These are phyloP conservation scores for Agrocybe chaxingu DNA, from an alignment of 768 basidiomycete genomes.

Conservation along the genomic window DNA sequence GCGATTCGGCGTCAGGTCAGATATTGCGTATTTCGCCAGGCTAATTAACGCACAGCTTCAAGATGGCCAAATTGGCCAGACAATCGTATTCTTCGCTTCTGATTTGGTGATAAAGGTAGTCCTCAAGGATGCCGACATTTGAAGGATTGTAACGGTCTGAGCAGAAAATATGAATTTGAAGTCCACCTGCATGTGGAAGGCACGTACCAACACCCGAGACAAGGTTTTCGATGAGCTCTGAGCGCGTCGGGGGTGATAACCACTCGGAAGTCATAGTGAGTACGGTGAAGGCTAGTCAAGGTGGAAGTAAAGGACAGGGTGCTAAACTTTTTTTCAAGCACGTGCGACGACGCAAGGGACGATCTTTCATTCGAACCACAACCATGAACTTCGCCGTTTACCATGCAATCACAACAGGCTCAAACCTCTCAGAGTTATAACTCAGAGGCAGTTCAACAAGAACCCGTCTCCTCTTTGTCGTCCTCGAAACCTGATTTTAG, in stretches of 20 bases:
- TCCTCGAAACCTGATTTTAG: slow-evolving; percentile 48
- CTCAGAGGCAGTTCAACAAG: slow-evolving; percentile 1
- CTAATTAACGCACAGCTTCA: slow-evolving; percentile 69
- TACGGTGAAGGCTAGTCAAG: slow-evolving; percentile 1
- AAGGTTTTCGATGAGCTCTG: slow-evolving; percentile 86
- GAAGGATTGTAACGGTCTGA: slow-evolving; percentile 96
- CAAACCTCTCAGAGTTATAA: neutral
- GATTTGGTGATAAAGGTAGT: slow-evolving; percentile 95
- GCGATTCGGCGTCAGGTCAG: neutral
- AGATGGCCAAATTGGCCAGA: slow-evolving; percentile 90
- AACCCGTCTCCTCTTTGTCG: slow-evolving; percentile 4
- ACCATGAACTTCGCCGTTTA: neutral
- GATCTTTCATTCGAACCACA: neutral
- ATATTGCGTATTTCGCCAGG: neutral
- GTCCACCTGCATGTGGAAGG: neutral
- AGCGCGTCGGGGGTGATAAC: slow-evolving; percentile 73
- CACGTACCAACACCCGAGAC: slow-evolving; percentile 84
- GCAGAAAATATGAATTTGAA: neutral
- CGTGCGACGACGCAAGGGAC: slow-evolving; percentile 16
- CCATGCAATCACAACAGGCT: slow-evolving; percentile 1
- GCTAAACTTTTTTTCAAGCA: slow-evolving; percentile 30
- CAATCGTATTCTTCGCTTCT: slow-evolving; percentile 90
- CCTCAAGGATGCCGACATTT: slow-evolving; percentile 90
- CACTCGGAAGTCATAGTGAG: slow-evolving; percentile 55
- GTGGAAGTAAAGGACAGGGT: neutral